Conservation (phyloP, 306 rosid genomes). For the Calophaca sinica region DNA sequence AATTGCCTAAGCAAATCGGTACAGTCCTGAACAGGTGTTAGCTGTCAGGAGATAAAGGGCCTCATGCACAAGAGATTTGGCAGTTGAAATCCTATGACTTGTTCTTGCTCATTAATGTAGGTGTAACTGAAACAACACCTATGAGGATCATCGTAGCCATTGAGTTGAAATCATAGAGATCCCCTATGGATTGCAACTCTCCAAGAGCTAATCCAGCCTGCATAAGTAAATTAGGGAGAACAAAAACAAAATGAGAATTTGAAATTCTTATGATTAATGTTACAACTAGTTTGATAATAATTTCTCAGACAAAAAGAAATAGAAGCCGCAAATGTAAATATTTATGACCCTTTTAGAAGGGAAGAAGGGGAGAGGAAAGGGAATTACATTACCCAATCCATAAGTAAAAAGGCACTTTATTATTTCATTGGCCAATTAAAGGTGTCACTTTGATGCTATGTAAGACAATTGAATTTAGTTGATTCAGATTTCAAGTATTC, state of each 20-base stretch:
- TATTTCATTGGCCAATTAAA: no score
- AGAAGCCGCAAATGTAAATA: neutral
- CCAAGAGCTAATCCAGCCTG: slow-evolving; percentile 96
- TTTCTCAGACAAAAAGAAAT: neutral
- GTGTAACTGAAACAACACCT: slow-evolving; percentile 78
- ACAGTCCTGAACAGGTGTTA: neutral
- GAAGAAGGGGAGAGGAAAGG: no score
- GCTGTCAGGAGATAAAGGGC: neutral
- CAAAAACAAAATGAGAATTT: neutral
- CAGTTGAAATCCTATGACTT: slow-evolving; percentile 52
- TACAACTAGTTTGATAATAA: neutral
- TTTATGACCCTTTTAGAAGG: no score
- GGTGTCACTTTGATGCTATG: no score
- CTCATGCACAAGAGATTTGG: neutral
- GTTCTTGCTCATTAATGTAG: slow-evolving; percentile 72
- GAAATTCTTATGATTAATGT: neutral
- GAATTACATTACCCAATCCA: no score
- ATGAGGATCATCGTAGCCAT: slow-evolving; percentile 84
- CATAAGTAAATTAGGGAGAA: slow-evolving; percentile 14
- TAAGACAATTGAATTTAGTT: no score
- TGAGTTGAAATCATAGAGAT: slow-evolving; percentile 90
- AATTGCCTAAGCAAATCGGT: neutral
- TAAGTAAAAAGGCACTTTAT: no score
- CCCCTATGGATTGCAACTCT: slow-evolving; percentile 77
- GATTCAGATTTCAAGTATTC: no score